Percentiles rank a stretch among this genome's conserved stretches.
phyloP scores from a whole-genome alignment of 306 rosid genomes.

The Acacia acuminata region DNA sequence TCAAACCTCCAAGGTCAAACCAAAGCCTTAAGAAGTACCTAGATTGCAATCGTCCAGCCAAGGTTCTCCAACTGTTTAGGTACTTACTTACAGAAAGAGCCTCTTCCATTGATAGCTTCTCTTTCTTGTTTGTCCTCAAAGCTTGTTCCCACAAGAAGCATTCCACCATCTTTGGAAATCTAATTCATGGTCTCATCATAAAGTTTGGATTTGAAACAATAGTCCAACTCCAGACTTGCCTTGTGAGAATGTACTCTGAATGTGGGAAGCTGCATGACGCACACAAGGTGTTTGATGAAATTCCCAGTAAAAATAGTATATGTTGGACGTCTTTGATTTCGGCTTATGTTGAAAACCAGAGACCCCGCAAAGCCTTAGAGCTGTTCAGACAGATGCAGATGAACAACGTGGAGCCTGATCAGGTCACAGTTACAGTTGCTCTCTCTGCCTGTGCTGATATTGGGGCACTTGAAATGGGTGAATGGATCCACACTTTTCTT shows the following conservation, averaged over 20 bases:
- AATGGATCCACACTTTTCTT: slow-evolving; percentile 48
- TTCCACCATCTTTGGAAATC: slow-evolving; percentile 28
- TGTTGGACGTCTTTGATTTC: slow-evolving; percentile 63
- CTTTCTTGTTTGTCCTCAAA: slow-evolving; percentile 46
- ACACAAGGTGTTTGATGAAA: slow-evolving; percentile 40
- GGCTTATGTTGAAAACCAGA: slow-evolving; percentile 56
- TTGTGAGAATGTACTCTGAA: slow-evolving; percentile 35
- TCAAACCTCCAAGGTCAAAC: slow-evolving; percentile 62
- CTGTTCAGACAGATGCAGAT: slow-evolving; percentile 52
- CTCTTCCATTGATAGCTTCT: slow-evolving; percentile 39
- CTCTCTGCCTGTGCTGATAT: slow-evolving; percentile 51
- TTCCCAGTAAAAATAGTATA: slow-evolving; percentile 24
- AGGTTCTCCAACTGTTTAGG: slow-evolving; percentile 47
- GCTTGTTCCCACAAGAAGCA: slow-evolving; percentile 39
- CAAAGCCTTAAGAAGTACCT: slow-evolving; percentile 47
- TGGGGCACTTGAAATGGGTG: slow-evolving; percentile 43
- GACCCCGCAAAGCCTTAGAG: slow-evolving; percentile 45
- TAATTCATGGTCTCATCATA: slow-evolving; percentile 36
- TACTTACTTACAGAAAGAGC: slow-evolving; percentile 38
- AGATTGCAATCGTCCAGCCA: slow-evolving; percentile 38
- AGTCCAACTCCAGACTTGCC: slow-evolving; percentile 50
- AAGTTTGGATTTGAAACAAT: slow-evolving; percentile 39
- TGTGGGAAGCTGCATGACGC: slow-evolving; percentile 12
- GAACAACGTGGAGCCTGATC: slow-evolving; percentile 44
- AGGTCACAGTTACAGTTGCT: slow-evolving; percentile 37